A percentile compares a stretch with the other conserved stretches of the same genome.
Evolutionary conservation across 1,139 yeast genomes (phyloP).

Genomic region (Pichia sp.): DNA sequence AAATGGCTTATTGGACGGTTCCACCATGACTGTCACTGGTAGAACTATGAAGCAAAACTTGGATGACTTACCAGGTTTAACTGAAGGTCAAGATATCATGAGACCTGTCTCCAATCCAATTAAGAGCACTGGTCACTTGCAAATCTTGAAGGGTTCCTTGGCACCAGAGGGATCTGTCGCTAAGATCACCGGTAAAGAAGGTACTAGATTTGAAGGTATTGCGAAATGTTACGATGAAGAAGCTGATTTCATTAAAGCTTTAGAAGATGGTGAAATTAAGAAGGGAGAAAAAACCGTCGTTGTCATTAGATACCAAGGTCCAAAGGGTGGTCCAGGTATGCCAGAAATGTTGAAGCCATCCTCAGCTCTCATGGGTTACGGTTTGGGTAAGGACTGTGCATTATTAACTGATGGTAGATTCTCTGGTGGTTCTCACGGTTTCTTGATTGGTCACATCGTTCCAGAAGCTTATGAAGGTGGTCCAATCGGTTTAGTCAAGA

Average conservation of each 20-base stretch:
- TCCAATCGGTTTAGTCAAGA: constrained; percentile 88
- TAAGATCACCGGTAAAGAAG: constrained; percentile 98
- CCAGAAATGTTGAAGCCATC: constrained; percentile 99
- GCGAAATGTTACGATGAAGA: constrained; percentile 91
- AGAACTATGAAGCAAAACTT: constrained; percentile 85
- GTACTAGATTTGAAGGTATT: constrained; percentile 86
- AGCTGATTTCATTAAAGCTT: constrained; percentile 71
- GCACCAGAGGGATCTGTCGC: constrained; percentile 99
- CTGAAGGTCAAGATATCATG: constrained; percentile 76
- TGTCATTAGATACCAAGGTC: constrained; percentile 95
- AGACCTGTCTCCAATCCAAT: constrained; percentile 72
- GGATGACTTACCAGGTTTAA: constrained; percentile 53
- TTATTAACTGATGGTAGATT: constrained; percentile 95
- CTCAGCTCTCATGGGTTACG: constrained; percentile 96
- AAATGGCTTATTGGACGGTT: constrained; percentile 83
- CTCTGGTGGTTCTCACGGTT: constrained; percentile 98
- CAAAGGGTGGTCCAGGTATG: constrained; percentile 99
- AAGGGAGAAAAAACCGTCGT: constrained; percentile 97
- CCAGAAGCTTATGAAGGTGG: constrained; percentile 99
- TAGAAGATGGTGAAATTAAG: constrained; percentile 89
- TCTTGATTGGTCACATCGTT: constrained; percentile 95
- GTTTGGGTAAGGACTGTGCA: constrained; percentile 95
- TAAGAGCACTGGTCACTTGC: constrained; percentile 88
- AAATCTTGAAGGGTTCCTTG: constrained; percentile 82
- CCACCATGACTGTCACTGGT: constrained; percentile 83